These are phyloP conservation scores for Leccinum barrowsii DNA, from an alignment of 768 basidiomycete species.

Conservation along the genomic window DNA sequence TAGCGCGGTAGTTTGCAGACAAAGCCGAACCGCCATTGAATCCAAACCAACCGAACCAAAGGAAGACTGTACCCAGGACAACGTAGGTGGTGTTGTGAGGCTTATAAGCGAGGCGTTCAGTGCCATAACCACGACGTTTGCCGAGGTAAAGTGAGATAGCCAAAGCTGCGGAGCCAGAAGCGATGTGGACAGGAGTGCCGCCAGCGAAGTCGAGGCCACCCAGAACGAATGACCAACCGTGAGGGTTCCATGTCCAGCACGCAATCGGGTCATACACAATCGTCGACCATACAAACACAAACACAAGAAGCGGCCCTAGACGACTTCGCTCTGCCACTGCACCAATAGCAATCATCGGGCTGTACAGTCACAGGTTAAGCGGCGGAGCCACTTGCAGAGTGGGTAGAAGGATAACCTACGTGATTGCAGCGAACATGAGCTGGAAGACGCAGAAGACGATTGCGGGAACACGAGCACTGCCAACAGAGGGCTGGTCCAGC, in stretches of 20 bases:
- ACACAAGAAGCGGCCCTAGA: conserved; percentile 82
- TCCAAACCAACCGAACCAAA: conserved; percentile 96
- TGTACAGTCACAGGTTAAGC: conserved; percentile 28
- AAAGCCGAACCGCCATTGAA: conserved; percentile 94
- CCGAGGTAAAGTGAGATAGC: conserved; percentile 91
- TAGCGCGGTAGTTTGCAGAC: conserved; percentile 82
- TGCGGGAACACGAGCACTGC: conserved; percentile 65
- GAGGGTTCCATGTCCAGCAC: conserved; percentile 92
- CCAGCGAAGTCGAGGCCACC: conserved; percentile 93
- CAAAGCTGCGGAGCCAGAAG: conserved; percentile 87
- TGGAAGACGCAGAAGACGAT: conserved; percentile 84
- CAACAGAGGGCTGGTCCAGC: conserved; percentile 69
- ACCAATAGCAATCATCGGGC: conserved; percentile 85
- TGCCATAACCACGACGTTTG: conserved; percentile 87
- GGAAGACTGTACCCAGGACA: conserved; percentile 86
- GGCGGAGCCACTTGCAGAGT: background rate
- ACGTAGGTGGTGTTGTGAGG: conserved; percentile 94
- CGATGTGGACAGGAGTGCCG: conserved; percentile 96
- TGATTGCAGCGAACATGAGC: conserved; percentile 87
- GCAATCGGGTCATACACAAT: conserved; percentile 93
- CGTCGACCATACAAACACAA: conserved; percentile 87
- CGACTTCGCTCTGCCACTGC: conserved; percentile 89
- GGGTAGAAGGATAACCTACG: conserved; percentile 41
- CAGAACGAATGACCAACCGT: conserved; percentile 70
- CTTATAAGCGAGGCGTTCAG: conserved; percentile 86